A percentile compares a stretch with the other conserved stretches of the same genome.
phyloP scores from a whole-genome alignment of 2,329 filamentous ascomycete genomes.

The Ceratocystis albifundus region DNA sequence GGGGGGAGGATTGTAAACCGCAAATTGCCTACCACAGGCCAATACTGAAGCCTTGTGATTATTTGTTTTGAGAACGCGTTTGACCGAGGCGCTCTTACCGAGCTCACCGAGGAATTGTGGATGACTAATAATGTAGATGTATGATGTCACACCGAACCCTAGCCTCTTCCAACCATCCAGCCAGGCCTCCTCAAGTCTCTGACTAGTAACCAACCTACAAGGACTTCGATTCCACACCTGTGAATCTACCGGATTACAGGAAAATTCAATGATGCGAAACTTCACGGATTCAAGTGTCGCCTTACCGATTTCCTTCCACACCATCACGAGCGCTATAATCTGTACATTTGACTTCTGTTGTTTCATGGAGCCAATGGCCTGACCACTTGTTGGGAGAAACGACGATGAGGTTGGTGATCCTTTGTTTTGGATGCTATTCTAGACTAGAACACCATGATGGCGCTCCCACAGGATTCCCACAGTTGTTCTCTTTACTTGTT shows the following conservation, averaged over 20 bases:
- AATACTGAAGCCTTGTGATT: background rate
- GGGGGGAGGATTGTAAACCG: background rate
- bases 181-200: too few species aligned
- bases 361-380: background rate
- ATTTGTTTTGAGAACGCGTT: slow-evolving; percentile 9
- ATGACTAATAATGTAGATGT: background rate
- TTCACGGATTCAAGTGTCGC: background rate
- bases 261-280: background rate
- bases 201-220: background rate
- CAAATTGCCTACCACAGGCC: background rate
- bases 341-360: background rate
- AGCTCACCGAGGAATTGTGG: background rate
- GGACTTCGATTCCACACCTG: background rate
- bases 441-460: background rate
- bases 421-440: background rate
- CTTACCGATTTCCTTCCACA: slow-evolving; percentile 6
- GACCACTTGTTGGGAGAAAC: background rate
- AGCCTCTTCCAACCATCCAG: background rate
- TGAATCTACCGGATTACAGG: background rate
- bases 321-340: background rate
- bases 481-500: background rate
- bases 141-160: slow-evolving; percentile 10
- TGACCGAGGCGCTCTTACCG: background rate
- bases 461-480: background rate
- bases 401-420: background rate